Conservation (phyloP, 208 protist genomes). For the Trypanosoma rangeli region DNA sequence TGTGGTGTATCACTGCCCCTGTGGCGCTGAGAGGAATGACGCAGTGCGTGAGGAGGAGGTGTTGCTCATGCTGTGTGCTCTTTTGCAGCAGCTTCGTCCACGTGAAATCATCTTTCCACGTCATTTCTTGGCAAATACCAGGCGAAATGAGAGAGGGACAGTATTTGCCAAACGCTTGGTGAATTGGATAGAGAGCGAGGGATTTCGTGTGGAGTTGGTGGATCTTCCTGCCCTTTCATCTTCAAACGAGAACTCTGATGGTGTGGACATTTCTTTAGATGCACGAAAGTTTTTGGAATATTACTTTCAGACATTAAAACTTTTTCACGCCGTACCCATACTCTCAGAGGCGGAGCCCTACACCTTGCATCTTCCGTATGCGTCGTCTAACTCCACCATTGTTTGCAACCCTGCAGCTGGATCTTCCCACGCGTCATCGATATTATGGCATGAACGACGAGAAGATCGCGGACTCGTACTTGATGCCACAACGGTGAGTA, state of each 20-base stretch:
- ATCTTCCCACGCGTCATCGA: slow-evolving; percentile 11
- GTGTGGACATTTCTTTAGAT: background rate
- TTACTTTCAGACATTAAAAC: slow-evolving; percentile 53
- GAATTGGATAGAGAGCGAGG: slow-evolving; percentile 64
- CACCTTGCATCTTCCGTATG: slow-evolving; percentile 40
- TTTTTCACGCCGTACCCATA: slow-evolving; percentile 37
- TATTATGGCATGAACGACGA: slow-evolving; percentile 49
- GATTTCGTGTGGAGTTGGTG: slow-evolving; percentile 47
- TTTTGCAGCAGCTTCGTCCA: slow-evolving; percentile 80
- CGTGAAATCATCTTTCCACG: slow-evolving; percentile 73
- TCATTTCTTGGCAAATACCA: background rate
- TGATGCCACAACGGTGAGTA: slow-evolving; percentile 69
- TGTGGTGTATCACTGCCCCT: slow-evolving; percentile 68
- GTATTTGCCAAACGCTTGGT: slow-evolving; percentile 23
- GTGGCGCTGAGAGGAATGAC: slow-evolving; percentile 5
- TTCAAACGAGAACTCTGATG: slow-evolving; percentile 2
- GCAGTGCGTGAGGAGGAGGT: slow-evolving; percentile 11
- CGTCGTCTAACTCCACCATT: background rate
- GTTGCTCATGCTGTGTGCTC: slow-evolving; percentile 30
- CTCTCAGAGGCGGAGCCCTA: slow-evolving; percentile 50
- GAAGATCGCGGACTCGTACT: slow-evolving; percentile 67
- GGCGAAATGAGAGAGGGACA: background rate
- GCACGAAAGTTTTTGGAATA: slow-evolving; percentile 39
- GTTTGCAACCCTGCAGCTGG: background rate
- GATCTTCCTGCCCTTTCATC: background rate